Evolutionary conservation across 345 rosid species (phyloP), one percentile per base, ranked within the genome.

Genomic region (Eutrema heterophyllum): DNA sequence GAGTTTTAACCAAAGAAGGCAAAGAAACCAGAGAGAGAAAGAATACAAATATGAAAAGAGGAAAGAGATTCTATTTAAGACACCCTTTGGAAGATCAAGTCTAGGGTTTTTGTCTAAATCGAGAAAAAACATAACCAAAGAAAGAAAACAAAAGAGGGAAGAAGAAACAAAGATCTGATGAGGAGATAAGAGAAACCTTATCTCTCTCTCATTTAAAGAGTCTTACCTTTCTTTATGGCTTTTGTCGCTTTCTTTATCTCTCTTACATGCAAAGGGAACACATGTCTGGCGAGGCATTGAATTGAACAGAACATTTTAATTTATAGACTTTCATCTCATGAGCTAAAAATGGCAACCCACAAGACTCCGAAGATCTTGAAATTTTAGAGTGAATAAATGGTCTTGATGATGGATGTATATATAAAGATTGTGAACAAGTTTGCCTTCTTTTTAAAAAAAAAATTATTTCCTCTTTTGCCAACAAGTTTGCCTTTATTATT

Each of bases 241-340:
- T 78, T 52, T 68, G 74, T 64, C 70, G 48, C 43, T 57, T 33
- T 69, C 56, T 67, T 64, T 46, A 52, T 72, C 71, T 57, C 63
- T 61, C 71, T 56, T 50, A 50, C 64, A 61, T 76, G 76, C 78
- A 79, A 70, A 74, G 66, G 64, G 68, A 67, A 76, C 79, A 76
- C 36, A 68, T 68, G 79, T 75, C 69, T 61, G 70, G 64, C 15
- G 29, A 62, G 35, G 57, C 70, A 69, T 62, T 76, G 74, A 62
- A 68, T 62, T 62, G 58, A 76, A 69, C 79, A 76, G 26, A 61
- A 27, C 64, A 62, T 62, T 68, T 68, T 21, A 54, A 55, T 62
- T 61, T 15, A 35, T 76, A 62, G 50, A 74, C 50, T 57, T 69
- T 69, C 32, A 33, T 43, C 64, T 54, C 15, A 24, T 41, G 57